phyloP scores from a whole-genome alignment of 2,329 filamentous ascomycete species.

The Annulohypoxylon truncatum region DNA sequence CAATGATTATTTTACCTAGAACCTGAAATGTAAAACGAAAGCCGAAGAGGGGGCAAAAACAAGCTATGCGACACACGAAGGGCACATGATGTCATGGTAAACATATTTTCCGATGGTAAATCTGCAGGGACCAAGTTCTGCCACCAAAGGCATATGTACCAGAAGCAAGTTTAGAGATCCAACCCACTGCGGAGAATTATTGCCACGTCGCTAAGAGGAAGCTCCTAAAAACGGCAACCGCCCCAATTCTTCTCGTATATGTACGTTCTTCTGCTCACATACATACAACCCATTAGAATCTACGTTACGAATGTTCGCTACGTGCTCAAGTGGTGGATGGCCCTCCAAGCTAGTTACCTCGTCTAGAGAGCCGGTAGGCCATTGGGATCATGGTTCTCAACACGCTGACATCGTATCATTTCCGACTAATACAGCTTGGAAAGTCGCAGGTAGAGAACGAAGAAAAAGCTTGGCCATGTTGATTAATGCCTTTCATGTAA shows the following conservation, averaged over 20 bases:
- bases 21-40: neutral
- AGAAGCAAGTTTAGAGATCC: neutral
- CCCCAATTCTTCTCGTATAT: neutral
- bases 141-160: neutral
- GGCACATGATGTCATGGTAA: neutral
- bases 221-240: slow-evolving; percentile 3
- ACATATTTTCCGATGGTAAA: neutral
- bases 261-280: neutral
- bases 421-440: neutral
- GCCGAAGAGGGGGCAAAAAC: neutral
- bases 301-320: neutral
- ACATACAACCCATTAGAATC: neutral
- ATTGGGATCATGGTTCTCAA: neutral
- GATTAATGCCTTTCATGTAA: neutral
- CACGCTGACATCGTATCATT: neutral
- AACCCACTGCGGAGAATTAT: slow-evolving; percentile 5
- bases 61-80: neutral
- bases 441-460: neutral
- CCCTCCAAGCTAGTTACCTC: too few relatives aligned
- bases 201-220: slow-evolving; percentile 11
- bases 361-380: neutral
- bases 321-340: neutral
- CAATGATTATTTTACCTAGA: neutral
- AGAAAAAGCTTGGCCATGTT: neutral
- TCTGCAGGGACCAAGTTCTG: neutral